Evolutionary conservation across 768 basidiomycete species (phyloP), one percentile per base, ranked within the genome.

Genomic region (Nidularia sp.): DNA sequence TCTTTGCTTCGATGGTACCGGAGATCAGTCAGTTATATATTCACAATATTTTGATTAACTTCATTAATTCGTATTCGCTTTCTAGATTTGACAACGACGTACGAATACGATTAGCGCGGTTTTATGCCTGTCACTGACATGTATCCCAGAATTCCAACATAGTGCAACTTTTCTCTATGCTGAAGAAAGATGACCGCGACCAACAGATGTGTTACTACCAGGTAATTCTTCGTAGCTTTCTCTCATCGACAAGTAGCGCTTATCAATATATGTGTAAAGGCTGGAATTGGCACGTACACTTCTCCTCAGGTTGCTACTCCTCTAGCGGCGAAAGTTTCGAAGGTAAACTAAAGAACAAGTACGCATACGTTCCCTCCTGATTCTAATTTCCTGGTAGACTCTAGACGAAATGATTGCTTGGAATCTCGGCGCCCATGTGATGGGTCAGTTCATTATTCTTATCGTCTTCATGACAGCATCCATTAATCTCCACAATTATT

Each of bases 181-280:
- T 83, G 53, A 77, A 77, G 69, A 83, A 81, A 62, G 70, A 78
- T 57, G 77, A 83, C 50, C 62, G 66, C 36, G 62, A 63, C 33
- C 70, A 80, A 60, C 82, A 84, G 66, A 70, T 80, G 72, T 75
- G 80, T 0, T 83, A 83, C 59, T 83, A 83, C 56, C 81, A 82
- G 69, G 80, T 73, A 43, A 3, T 52, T 51, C 9, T 10, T 44
- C n/a, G 41, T 12, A 7, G 9, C 25, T 33, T 48, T 22, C 6
- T 15, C 18, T 15, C 34, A 41, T 3, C 2, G 29, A 48, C 33
- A 41, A 6, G 13, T 34, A 13, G 0, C 15, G 8, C 6, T 13
- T 12, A 22, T 34, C 41, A 41, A 32, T 53, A 10, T 0, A 29
- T 29, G 4, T 48, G 51, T 13, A 2, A 46, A 80, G 79, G 57